Percentiles rank a stretch among this genome's conserved stretches.
Conservation (phyloP, 345 rosid species). For the Boechera stricta region DNA sequence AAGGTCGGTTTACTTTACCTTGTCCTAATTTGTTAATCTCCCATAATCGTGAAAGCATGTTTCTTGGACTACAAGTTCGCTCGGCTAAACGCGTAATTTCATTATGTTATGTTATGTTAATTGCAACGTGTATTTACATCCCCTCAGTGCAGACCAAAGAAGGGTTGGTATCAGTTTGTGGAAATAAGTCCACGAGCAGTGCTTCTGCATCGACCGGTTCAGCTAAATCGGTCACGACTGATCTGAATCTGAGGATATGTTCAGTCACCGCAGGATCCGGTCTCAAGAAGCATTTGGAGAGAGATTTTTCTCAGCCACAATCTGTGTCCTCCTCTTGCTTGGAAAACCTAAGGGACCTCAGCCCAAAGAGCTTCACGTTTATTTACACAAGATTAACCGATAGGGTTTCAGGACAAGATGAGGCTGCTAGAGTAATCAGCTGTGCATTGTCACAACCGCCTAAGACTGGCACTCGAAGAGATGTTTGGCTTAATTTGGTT, state of each 20-base stretch:
- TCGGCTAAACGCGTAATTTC: background rate
- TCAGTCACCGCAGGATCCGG: slow-evolving; percentile 47
- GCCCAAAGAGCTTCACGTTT: slow-evolving; percentile 53
- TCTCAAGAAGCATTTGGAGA: slow-evolving; percentile 35
- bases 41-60: background rate
- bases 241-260: slow-evolving; percentile 57
- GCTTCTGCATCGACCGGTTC: slow-evolving; percentile 40
- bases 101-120: slow-evolving; percentile 36
- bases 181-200: slow-evolving; percentile 21
- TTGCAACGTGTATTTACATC: slow-evolving; percentile 51
- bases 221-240: slow-evolving; percentile 56
- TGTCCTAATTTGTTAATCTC: background rate
- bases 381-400: slow-evolving; percentile 55
- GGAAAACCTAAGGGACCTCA: slow-evolving; percentile 40
- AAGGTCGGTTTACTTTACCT: slow-evolving; percentile 53
- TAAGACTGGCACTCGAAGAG: slow-evolving; percentile 49
- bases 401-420: slow-evolving; percentile 66
- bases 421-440: slow-evolving; percentile 61
- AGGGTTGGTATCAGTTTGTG: slow-evolving; percentile 36
- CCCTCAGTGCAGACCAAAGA: slow-evolving; percentile 78
- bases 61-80: slow-evolving; percentile 36
- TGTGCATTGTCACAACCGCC: slow-evolving; percentile 43
- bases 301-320: slow-evolving; percentile 39
- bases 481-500: slow-evolving; percentile 68
- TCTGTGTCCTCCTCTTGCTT: slow-evolving; percentile 52